phyloP scores from a whole-genome alignment of 495 filamentous ascomycete species.

The Podospora tetraspora region DNA sequence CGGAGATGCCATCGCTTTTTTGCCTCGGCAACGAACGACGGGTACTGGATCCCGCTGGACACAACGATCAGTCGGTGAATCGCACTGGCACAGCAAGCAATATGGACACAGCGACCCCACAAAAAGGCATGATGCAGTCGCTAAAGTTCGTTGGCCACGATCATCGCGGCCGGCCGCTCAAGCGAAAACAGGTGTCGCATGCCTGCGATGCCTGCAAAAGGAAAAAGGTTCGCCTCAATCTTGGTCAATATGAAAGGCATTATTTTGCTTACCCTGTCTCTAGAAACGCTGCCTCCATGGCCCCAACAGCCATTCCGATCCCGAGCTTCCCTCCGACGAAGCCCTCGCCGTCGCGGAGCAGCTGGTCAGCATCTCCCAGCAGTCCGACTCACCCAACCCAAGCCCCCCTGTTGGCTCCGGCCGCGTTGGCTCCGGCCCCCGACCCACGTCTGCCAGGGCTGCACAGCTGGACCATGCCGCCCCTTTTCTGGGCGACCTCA shows the following conservation, averaged over 20 bases:
- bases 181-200: slow-evolving; percentile 44
- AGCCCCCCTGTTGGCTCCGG: too few relatives aligned
- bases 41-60: too few relatives aligned
- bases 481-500: slow-evolving; percentile 48
- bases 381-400: slow-evolving; percentile 19
- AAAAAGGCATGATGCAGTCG: neutral
- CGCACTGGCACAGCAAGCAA: neutral
- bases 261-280: neutral
- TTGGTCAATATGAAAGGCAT: neutral
- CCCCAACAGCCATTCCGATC: neutral
- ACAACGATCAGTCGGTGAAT: neutral
- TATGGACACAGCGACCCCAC: slow-evolving; percentile 1
- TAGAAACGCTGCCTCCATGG: neutral
- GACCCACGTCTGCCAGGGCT: neutral
- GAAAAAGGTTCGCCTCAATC: slow-evolving; percentile 31
- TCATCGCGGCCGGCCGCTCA: slow-evolving; percentile 38
- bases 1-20: too few relatives aligned
- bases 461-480: slow-evolving; percentile 21
- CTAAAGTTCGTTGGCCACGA: slow-evolving; percentile 46
- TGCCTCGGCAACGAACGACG: too few relatives aligned
- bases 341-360: slow-evolving; percentile 25
- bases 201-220: slow-evolving; percentile 44
- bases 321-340: neutral
- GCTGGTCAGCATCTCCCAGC: slow-evolving; percentile 21
- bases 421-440: neutral